phyloP scores from a whole-genome alignment of 495 filamentous ascomycete genomes.

The Penicillium nucicola region DNA sequence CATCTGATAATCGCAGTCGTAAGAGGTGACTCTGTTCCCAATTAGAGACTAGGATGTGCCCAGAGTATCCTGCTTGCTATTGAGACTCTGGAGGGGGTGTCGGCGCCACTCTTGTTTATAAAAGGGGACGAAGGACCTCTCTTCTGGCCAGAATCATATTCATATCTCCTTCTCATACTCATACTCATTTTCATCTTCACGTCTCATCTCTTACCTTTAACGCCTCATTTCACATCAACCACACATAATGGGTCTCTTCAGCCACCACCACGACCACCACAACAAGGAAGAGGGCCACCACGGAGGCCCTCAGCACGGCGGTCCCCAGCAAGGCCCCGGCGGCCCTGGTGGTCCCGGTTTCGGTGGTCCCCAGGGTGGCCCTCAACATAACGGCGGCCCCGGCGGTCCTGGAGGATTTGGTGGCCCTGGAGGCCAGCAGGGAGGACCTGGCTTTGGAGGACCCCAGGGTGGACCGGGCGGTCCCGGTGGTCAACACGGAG shows the following conservation, averaged over 20 bases:
- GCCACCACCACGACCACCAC: not conserved
- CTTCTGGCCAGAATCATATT: not conserved
- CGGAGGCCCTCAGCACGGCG: not conserved
- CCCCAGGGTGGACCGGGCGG: not conserved
- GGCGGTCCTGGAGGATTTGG: not conserved
- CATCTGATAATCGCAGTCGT: not conserved
- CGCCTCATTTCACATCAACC: not conserved
- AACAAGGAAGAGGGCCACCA: not conserved
- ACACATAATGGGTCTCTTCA: conserved; percentile 1
- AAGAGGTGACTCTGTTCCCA: not conserved
- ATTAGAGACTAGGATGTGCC: not conserved
- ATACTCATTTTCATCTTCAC: not conserved
- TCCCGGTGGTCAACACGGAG: not conserved
- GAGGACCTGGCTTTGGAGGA: not conserved
- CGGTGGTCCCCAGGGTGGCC: not conserved
- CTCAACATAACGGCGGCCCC: not conserved
- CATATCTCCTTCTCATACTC: not conserved
- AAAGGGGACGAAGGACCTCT: not conserved
- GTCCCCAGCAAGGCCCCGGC: not conserved
- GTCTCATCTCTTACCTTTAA: not conserved
- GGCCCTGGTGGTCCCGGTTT: not conserved
- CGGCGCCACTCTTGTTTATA: not conserved
- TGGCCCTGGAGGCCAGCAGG: not conserved
- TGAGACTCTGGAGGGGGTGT: not conserved
- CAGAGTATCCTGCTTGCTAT: not conserved